Percentiles rank a stretch among this genome's conserved stretches.
These are phyloP conservation scores for Aspergillus costaricaensis DNA, from an alignment of 2,329 filamentous ascomycete species.

Conservation along the genomic window DNA sequence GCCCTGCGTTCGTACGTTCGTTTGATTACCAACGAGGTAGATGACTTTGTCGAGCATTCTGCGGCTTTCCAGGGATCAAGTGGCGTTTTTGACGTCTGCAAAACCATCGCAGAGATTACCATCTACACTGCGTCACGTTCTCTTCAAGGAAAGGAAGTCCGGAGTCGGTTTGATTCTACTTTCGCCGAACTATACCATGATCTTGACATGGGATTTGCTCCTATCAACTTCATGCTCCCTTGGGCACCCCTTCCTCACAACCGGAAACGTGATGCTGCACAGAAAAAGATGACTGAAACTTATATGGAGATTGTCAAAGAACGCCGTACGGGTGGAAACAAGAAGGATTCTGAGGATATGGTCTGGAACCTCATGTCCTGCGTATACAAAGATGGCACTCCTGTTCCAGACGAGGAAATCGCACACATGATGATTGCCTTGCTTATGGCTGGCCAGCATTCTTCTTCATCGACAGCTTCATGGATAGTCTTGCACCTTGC, in stretches of 20 bases:
- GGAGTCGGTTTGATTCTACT: slow-evolving; percentile 74
- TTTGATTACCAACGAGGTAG: slow-evolving; percentile 74
- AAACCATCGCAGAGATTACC: slow-evolving; percentile 80
- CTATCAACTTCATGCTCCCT: slow-evolving; percentile 86
- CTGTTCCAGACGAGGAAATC: slow-evolving; percentile 79
- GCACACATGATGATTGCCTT: slow-evolving; percentile 94
- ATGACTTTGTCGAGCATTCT: slow-evolving; percentile 69
- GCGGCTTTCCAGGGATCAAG: slow-evolving; percentile 67
- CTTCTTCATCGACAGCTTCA: slow-evolving; percentile 77
- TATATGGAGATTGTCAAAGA: slow-evolving; percentile 81
- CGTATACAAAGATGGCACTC: slow-evolving; percentile 77
- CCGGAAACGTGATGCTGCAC: slow-evolving; percentile 75
- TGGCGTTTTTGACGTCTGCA: slow-evolving; percentile 71
- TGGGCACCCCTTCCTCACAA: slow-evolving; percentile 91
- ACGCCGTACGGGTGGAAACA: slow-evolving; percentile 59
- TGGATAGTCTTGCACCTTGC: slow-evolving; percentile 86
- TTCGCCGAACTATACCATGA: slow-evolving; percentile 85
- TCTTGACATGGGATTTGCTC: slow-evolving; percentile 84
- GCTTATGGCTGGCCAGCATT: slow-evolving; percentile 90
- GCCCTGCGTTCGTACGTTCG: slow-evolving; percentile 72
- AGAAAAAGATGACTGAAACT: slow-evolving; percentile 75
- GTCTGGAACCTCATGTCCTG: slow-evolving; percentile 89
- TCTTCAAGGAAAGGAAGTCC: slow-evolving; percentile 81
- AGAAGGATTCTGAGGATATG: slow-evolving; percentile 69
- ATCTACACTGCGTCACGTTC: slow-evolving; percentile 87